These are phyloP conservation scores for Suhomyces maxii DNA, from an alignment of 1,139 yeast genomes.

Conservation along the genomic window DNA sequence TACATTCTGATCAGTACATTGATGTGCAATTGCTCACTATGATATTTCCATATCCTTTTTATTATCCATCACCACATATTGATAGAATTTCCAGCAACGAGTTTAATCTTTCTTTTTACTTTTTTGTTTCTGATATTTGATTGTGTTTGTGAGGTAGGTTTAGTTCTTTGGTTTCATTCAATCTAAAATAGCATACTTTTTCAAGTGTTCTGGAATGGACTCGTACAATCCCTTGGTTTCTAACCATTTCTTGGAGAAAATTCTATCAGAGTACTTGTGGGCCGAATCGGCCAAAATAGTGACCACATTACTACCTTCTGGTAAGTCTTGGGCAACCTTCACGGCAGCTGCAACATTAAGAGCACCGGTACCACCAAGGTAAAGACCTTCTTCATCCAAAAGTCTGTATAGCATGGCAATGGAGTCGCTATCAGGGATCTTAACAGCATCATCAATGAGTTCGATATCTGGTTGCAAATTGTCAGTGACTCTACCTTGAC, in stretches of 20 bases:
- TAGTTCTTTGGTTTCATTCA: conserved; percentile 9
- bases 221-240: conserved; percentile 64
- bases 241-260: conserved; percentile 78
- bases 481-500: conserved; percentile 89
- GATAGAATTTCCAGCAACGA: no score
- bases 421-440: conserved; percentile 71
- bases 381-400: conserved; percentile 86
- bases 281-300: conserved; percentile 87
- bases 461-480: conserved; percentile 74
- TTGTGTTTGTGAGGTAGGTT: no score
- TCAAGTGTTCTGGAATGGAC: conserved; percentile 67
- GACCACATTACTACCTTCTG: conserved; percentile 79
- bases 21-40: no score
- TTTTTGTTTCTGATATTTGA: no score
- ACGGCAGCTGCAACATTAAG: conserved; percentile 82
- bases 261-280: conserved; percentile 79
- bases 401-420: conserved; percentile 81
- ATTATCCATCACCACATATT: no score
- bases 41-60: background rate
- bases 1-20: no score
- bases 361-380: conserved; percentile 86
- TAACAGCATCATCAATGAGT: conserved; percentile 69
- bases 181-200: conserved; percentile 56
- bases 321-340: conserved; percentile 69
- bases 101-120: no score